These are phyloP conservation scores for Aspergillus caelatus DNA, from an alignment of 2,329 filamentous ascomycete species.

Conservation along the genomic window DNA sequence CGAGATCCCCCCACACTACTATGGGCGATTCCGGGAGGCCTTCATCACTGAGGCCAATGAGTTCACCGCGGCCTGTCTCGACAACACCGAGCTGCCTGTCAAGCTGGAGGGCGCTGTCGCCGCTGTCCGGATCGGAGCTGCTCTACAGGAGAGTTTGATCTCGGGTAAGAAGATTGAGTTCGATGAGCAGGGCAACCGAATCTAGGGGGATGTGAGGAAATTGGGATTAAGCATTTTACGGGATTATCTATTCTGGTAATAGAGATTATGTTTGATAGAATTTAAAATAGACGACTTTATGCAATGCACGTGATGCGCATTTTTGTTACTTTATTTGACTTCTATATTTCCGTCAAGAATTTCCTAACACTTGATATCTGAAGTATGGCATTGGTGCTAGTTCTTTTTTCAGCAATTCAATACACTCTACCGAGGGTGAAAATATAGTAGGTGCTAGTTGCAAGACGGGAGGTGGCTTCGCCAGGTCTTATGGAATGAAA, in stretches of 20 bases:
- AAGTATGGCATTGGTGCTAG: no score
- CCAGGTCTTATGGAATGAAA: no score
- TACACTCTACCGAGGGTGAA: no score
- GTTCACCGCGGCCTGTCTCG: slow-evolving; percentile 62
- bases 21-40: slow-evolving; percentile 63
- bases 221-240: background rate
- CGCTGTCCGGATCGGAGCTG: slow-evolving; percentile 61
- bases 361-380: no score
- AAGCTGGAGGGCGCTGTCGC: slow-evolving; percentile 61
- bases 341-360: background rate
- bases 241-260: background rate
- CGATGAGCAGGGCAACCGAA: slow-evolving; percentile 55
- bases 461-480: no score
- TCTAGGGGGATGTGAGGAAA: slow-evolving; percentile 32
- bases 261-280: background rate
- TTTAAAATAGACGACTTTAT: background rate
- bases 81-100: slow-evolving; percentile 59
- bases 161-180: slow-evolving; percentile 60
- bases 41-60: slow-evolving; percentile 66
- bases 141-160: slow-evolving; percentile 57
- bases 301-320: background rate
- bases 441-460: no score
- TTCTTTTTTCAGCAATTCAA: no score
- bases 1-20: slow-evolving; percentile 64
- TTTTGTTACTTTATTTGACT: background rate